A percentile compares a stretch with the other conserved stretches of the same genome.
Conservation (phyloP, 306 rosid species). For the Prunus davidiana region DNA sequence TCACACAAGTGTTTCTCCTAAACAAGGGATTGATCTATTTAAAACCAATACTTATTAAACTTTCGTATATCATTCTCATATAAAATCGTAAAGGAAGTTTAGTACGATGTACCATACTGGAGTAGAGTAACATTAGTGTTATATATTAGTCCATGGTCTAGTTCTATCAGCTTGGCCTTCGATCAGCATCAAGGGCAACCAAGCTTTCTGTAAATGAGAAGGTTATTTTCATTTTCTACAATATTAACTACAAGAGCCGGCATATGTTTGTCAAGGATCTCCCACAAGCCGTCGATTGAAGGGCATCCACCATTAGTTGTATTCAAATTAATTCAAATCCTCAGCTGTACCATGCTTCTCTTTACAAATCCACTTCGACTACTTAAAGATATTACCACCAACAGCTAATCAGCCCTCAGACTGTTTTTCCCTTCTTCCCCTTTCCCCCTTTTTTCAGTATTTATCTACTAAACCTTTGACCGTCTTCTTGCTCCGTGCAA, state of each 20-base stretch:
- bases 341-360: slow-evolving; percentile 5
- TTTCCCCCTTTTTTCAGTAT: neutral
- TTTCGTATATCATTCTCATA: neutral
- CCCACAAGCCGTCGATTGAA: slow-evolving; percentile 12
- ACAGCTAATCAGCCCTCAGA: neutral
- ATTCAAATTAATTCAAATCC: neutral
- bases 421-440: neutral
- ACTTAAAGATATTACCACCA: slow-evolving; percentile 1
- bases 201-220: slow-evolving; percentile 7
- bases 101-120: neutral
- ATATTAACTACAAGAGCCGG: slow-evolving; percentile 4
- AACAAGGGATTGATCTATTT: neutral
- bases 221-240: slow-evolving; percentile 10
- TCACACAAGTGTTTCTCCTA: no score
- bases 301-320: slow-evolving; percentile 4
- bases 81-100: neutral
- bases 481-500: neutral
- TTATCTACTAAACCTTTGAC: neutral
- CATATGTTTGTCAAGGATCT: slow-evolving; percentile 9
- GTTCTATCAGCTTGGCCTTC: slow-evolving; percentile 1
- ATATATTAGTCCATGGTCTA: neutral
- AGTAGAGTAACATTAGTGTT: neutral
- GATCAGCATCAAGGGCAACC: neutral
- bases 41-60: neutral
- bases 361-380: slow-evolving; percentile 15